Percentiles rank a stretch among this genome's conserved stretches.
Conservation (phyloP, 208 protist species). For the Trypanosoma platydactyli region DNA sequence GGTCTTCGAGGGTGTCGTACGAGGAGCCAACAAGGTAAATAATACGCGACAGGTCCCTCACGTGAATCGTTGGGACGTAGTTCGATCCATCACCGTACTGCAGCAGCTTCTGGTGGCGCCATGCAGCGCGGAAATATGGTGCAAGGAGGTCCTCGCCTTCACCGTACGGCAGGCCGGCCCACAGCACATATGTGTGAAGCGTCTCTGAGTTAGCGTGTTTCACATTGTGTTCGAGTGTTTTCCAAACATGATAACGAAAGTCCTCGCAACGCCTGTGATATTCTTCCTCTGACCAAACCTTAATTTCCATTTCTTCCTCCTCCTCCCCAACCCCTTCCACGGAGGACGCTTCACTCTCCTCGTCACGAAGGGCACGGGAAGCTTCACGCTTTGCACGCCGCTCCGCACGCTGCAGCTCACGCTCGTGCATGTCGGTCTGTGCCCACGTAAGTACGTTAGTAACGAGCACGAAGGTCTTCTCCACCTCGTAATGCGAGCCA, state of each 20-base stretch:
- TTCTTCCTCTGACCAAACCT: constrained; percentile 86
- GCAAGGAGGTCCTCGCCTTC: constrained; percentile 74
- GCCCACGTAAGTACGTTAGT: constrained; percentile 86
- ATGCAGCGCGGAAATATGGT: constrained; percentile 62
- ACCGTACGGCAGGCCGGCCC: constrained; percentile 90
- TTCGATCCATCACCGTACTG: constrained; percentile 85
- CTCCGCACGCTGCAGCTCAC: constrained; percentile 36
- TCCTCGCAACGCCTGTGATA: constrained; percentile 85
- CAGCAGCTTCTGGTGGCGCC: constrained; percentile 65
- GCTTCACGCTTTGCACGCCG: constrained; percentile 45
- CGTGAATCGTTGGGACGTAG: constrained; percentile 92
- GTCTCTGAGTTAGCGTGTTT: constrained; percentile 89
- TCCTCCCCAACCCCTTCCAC: constrained; percentile 52
- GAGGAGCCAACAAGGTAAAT: constrained; percentile 67
- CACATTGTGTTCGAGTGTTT: constrained; percentile 84
- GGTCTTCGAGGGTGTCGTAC: constrained; percentile 77
- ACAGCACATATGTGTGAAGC: constrained; percentile 91
- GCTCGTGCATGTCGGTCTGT: constrained; percentile 63
- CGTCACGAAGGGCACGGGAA: constrained; percentile 42
- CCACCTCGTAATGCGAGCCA: constrained; percentile 84
- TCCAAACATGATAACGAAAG: constrained; percentile 79
- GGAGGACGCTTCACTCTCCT: constrained; percentile 31
- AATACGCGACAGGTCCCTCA: constrained; percentile 85
- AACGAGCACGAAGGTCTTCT: constrained; percentile 92
- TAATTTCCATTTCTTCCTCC: constrained; percentile 50